Percentiles rank a stretch among this genome's conserved stretches.
phyloP scores from a whole-genome alignment of 495 filamentous ascomycete species.

The Daldinia concentrica region DNA sequence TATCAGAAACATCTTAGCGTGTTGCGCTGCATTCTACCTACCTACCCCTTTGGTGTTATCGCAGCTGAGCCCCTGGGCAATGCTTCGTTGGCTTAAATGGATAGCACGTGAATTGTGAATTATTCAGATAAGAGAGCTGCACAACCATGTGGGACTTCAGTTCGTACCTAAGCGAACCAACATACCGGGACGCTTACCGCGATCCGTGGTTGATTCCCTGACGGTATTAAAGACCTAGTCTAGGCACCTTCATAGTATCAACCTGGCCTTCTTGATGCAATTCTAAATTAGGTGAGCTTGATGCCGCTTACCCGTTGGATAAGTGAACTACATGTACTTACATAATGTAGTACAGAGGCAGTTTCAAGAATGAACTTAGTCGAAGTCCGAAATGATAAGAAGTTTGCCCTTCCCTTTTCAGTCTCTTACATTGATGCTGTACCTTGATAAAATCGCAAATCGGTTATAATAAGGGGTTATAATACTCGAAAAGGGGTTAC shows the following conservation, averaged over 20 bases:
- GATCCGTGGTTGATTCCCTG: conserved; percentile 23
- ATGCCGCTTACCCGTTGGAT: conserved; percentile 36
- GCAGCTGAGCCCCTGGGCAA: not conserved
- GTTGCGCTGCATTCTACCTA: not conserved
- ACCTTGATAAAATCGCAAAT: not conserved
- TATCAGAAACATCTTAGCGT: conserved; percentile 6
- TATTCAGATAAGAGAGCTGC: not conserved
- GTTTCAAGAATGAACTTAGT: not conserved
- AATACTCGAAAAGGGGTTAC: not conserved
- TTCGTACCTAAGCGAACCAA: conserved; percentile 32
- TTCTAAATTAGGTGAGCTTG: conserved; percentile 9
- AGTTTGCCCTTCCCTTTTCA: not conserved
- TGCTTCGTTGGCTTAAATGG: not conserved
- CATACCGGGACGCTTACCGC: conserved; percentile 27
- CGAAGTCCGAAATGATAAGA: not conserved
- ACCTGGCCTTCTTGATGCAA: conserved; percentile 25
- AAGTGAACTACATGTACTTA: not conserved
- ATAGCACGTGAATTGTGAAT: not conserved
- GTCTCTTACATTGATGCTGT: not conserved
- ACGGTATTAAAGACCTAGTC: not conserved
- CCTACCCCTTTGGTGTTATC: not conserved
- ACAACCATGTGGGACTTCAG: not conserved
- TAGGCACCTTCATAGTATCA: not conserved
- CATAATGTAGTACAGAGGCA: not conserved
- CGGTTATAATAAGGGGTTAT: not conserved